phyloP scores from a whole-genome alignment of 2,329 filamentous ascomycete species.

The Aspergillus ochraceus region DNA sequence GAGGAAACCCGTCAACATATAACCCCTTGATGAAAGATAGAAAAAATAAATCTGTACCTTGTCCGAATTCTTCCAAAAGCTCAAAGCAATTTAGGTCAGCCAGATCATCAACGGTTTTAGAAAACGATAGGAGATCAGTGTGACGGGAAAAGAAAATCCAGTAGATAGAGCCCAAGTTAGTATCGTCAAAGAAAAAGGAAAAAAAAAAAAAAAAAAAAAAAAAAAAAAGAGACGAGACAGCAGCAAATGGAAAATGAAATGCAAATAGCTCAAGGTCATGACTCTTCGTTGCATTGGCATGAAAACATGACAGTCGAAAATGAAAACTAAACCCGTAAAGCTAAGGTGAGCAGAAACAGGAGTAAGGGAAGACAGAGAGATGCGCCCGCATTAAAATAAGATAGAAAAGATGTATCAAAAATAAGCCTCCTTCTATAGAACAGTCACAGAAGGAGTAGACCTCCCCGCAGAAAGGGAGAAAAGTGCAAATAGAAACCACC shows the following conservation, averaged over 20 bases:
- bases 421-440: conserved; percentile 25
- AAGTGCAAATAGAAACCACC: neutral
- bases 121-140: neutral
- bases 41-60: neutral
- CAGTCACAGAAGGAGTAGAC: conserved; percentile 15
- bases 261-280: conserved; percentile 30
- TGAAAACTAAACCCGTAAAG: conserved; percentile 24
- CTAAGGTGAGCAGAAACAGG: conserved; percentile 18
- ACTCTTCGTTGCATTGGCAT: conserved; percentile 42
- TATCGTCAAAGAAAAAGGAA: neutral
- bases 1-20: neutral
- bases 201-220: conserved; percentile 16
- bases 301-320: conserved; percentile 30
- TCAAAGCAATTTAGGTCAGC: neutral
- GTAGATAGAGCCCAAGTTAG: neutral
- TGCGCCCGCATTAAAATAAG: conserved; percentile 23
- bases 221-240: conserved; percentile 5
- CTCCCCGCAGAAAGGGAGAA: conserved; percentile 1
- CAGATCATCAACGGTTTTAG: neutral
- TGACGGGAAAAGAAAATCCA: no score
- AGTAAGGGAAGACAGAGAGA: conserved; percentile 15
- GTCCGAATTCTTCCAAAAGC: neutral
- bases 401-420: conserved; percentile 12
- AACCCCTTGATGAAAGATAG: neutral
- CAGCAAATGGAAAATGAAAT: conserved; percentile 14